A percentile compares a stretch with the other conserved stretches of the same genome.
Conservation (phyloP, 495 filamentous ascomycete genomes). For the Penicillium waksmanii region DNA sequence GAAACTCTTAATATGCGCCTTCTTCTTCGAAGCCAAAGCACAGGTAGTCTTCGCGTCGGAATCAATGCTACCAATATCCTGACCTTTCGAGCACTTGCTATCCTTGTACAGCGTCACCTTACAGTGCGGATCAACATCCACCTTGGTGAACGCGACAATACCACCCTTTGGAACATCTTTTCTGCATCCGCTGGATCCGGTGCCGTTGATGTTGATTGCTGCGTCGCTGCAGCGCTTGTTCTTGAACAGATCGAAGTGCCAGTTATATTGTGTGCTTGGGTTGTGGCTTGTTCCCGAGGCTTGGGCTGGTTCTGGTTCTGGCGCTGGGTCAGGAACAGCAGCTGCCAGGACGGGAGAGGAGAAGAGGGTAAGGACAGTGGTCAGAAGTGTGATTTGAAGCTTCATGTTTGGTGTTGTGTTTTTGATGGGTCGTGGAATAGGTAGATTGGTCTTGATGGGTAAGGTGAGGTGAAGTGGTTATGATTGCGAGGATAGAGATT, state of each 20-base stretch:
- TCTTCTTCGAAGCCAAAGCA: slow-evolving; percentile 4
- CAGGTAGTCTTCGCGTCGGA: slow-evolving; percentile 5
- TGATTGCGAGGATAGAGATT: background rate
- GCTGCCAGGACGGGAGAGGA: background rate
- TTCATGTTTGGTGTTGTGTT: background rate
- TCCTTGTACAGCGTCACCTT: slow-evolving; percentile 19
- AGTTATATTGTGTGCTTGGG: slow-evolving; percentile 3
- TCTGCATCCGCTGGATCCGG: slow-evolving; percentile 15
- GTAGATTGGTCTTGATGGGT: background rate
- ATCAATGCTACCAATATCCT: slow-evolving; percentile 10
- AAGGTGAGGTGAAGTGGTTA: background rate
- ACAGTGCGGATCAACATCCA: slow-evolving; percentile 16
- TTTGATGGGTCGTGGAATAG: background rate
- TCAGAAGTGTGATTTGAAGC: background rate
- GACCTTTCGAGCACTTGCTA: slow-evolving; percentile 10
- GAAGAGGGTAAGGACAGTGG: background rate
- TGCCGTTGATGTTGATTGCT: slow-evolving; percentile 5
- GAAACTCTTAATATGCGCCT: slow-evolving; percentile 16
- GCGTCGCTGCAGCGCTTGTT: slow-evolving; percentile 11
- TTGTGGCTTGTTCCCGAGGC: background rate
- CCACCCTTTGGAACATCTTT: slow-evolving; percentile 9
- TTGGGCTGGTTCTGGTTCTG: background rate
- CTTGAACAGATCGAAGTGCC: slow-evolving; percentile 20
- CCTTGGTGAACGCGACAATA: slow-evolving; percentile 5
- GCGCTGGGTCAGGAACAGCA: background rate